A percentile compares a stretch with the other conserved stretches of the same genome.
These are phyloP conservation scores for Aspergillus aculeatus DNA, from an alignment of 2,329 filamentous ascomycete genomes.

Conservation along the genomic window DNA sequence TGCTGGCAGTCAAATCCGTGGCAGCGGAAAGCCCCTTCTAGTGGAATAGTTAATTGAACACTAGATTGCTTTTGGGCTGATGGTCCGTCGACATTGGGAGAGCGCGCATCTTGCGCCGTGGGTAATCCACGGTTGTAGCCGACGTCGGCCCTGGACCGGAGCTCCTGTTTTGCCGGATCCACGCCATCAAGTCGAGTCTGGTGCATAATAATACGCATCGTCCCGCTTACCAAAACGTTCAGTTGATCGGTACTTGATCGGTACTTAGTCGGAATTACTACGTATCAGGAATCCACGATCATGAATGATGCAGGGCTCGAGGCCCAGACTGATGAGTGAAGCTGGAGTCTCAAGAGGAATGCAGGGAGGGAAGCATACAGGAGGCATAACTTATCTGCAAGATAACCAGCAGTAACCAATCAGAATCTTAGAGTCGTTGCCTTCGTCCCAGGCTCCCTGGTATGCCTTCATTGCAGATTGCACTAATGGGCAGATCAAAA, in stretches of 20 bases:
- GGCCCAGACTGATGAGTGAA: background rate
- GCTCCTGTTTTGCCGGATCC: background rate
- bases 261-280: background rate
- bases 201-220: background rate
- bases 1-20: conserved; percentile 17
- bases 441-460: background rate
- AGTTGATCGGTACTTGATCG: background rate
- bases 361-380: background rate
- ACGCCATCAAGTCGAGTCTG: background rate
- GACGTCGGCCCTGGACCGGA: background rate
- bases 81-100: background rate
- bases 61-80: background rate
- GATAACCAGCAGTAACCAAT: no score
- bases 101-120: background rate
- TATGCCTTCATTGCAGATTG: background rate
- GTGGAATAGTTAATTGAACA: conserved; percentile 10
- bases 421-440: no score
- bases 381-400: background rate
- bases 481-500: background rate
- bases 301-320: no score
- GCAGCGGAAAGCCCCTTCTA: conserved; percentile 11
- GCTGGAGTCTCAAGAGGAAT: background rate
- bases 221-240: background rate
- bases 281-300: no score
- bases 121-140: background rate